Evolutionary conservation across 2,329 filamentous ascomycete species (phyloP), one percentile per base, ranked within the genome.

Genomic region (Fusarium decemcellulare): DNA sequence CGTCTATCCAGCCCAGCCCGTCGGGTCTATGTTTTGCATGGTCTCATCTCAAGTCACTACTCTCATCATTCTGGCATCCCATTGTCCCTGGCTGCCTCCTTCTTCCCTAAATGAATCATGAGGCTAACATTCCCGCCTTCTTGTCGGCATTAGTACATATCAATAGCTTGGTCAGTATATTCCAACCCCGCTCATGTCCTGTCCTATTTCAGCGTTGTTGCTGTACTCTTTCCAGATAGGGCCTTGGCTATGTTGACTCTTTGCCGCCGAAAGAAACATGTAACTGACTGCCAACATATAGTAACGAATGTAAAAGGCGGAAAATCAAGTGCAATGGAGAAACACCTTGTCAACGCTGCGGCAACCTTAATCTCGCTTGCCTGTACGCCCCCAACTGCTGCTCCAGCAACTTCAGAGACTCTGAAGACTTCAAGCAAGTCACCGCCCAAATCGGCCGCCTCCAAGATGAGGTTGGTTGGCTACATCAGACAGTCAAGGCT

Each of bases 351-450:
- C 86, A 89, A 63, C 84, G 91, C 60, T 93, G 91, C 73, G 88
- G 90, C 72, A 90, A 91, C 71, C 88, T 92, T 77, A 90, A 88
- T 71, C 83, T 92, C 16, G 80, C 86, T 66, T 92, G 90, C 74
- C 81, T 91, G 46, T 92, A 92, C 80, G 85, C 90, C 7, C 86
- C 89, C 14, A 91, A 91, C 74, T 91, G 90, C 77, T 91, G 88
- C 76, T 82, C 88, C 67, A 95, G 89, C 83, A 94, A 89, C 79
- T 94, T 97, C 86, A 96, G 95, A 79, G 95, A 98, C 75, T 94
- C 94, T 48, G 93, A 97, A 10, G 95, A 98, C 78, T 98, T 94
- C 84, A 93, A 90, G 76, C 87, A 90, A 39, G 94, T 98, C 90
- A 88, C 90, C 58, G 84, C 87, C 36, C 92, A 96, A 71, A 89